Percentiles rank a stretch among this genome's conserved stretches.
These are phyloP conservation scores for Russula abietina DNA, from an alignment of 768 basidiomycete genomes.

Conservation along the genomic window DNA sequence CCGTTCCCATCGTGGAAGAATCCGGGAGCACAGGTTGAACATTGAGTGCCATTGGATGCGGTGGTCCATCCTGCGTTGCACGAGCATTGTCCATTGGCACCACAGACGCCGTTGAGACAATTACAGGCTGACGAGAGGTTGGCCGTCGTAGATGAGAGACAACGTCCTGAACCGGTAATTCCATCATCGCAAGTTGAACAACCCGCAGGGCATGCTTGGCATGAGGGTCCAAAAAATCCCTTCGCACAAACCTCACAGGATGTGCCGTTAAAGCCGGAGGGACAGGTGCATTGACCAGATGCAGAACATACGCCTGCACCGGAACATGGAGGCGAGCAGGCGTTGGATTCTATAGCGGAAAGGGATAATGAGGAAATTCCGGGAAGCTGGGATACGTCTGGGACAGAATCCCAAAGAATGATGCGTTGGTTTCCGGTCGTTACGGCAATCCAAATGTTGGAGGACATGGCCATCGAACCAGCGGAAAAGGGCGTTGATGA, in stretches of 20 bases:
- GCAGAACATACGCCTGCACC: conserved; percentile 65
- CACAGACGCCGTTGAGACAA: conserved; percentile 77
- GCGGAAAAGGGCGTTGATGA: conserved; percentile 40
- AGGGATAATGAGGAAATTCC: conserved; percentile 47
- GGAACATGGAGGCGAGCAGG: conserved; percentile 73
- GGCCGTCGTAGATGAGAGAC: conserved; percentile 45
- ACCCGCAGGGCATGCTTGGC: conserved; percentile 60
- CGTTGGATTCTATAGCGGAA: conserved; percentile 63
- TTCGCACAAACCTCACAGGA: conserved; percentile 73
- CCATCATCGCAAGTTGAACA: conserved; percentile 76
- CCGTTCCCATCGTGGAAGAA: conserved; percentile 79
- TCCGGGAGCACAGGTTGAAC: conserved; percentile 65
- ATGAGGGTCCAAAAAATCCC: conserved; percentile 72
- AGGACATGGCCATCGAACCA: conserved; percentile 61
- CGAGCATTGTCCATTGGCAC: conserved; percentile 57
- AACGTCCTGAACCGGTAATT: conserved; percentile 68
- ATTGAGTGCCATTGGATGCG: conserved; percentile 65
- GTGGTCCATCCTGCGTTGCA: conserved; percentile 77
- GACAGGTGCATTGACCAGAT: conserved; percentile 66
- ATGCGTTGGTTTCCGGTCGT: conserved; percentile 54
- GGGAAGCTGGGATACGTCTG: conserved; percentile 68
- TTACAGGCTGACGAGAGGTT: conserved; percentile 66
- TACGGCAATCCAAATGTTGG: conserved; percentile 63
- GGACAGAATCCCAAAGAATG: conserved; percentile 73
- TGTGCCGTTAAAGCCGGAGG: conserved; percentile 66